phyloP scores from a whole-genome alignment of 2,329 filamentous ascomycete species.

The Ophiocordyceps sinensis region DNA sequence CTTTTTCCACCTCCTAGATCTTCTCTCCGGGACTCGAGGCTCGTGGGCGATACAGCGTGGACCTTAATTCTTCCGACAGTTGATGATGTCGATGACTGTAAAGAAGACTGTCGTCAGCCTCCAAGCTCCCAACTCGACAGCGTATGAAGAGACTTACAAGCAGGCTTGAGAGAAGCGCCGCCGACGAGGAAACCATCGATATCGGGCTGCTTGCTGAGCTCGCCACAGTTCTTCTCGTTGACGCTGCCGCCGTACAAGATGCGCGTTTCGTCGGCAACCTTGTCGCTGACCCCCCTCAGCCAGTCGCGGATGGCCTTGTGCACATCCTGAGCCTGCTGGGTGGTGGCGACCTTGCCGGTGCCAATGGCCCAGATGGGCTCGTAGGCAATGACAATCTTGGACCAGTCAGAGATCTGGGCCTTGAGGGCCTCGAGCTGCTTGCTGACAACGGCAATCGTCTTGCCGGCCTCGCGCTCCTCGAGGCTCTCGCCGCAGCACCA shows the following conservation, averaged over 20 bases:
- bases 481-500: constrained; percentile 95
- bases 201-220: constrained; percentile 81
- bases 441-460: constrained; percentile 78
- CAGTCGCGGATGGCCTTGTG: constrained; percentile 85
- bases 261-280: constrained; percentile 71
- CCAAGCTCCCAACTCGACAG: not conserved
- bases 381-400: constrained; percentile 90
- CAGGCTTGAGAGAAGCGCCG: constrained; percentile 92
- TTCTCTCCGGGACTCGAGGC: not conserved
- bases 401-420: constrained; percentile 68
- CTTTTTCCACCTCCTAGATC: not conserved
- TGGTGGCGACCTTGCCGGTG: constrained; percentile 85
- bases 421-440: constrained; percentile 74
- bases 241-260: constrained; percentile 96
- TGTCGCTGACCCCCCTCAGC: constrained; percentile 63
- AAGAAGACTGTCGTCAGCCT: not conserved
- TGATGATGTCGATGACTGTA: constrained; percentile 45
- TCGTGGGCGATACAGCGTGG: not conserved
- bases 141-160: constrained; percentile 45
- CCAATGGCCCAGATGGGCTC: constrained; percentile 97
- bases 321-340: constrained; percentile 83
- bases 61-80: constrained; percentile 32
- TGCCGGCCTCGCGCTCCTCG: constrained; percentile 73
- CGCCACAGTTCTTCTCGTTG: constrained; percentile 94
- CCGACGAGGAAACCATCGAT: constrained; percentile 98